Base-by-base conservation (phyloP, 2,329 filamentous ascomycete genomes). In the Penicillium sp. region DNA sequence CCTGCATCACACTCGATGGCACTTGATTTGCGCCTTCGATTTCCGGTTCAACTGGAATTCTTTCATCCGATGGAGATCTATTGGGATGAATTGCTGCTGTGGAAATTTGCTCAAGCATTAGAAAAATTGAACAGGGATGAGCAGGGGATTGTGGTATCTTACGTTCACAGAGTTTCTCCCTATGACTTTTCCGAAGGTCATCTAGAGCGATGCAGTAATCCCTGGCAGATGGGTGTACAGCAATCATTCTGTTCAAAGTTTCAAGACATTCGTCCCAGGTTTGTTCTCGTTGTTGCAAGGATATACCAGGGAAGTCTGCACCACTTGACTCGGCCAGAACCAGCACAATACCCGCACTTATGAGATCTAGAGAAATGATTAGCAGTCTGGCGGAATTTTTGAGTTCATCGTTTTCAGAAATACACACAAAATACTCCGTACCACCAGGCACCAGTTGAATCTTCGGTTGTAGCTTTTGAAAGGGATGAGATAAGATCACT, bases 401-500 rank as follows among this genome's bases (percentile, higher is more conserved):
- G n/a, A n/a, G n/a, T n/a, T n/a, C 32, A 11, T 31, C 38, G 4
- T 8, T 22, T 40, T 22, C 5, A 16, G 11, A 40, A 29, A 40
- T 29, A 45, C 49, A 8, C 22, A 45, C 49, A 47, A 22, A 50
- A 53, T 16, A 49, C 46, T 13, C 54, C 54, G 11, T 50, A 53
- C 54, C 54, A 56, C 54, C 54, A 56, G 13, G 49, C 50, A 14
- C 54, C 50, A 8, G 49, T 47, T 38, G 49, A 32, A 39, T 56
- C 49, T 22, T 53, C 39, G 4, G 16, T 29, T 32, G 54, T 53
- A 1, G 54, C 54, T 13, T 29, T 14, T 7, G 44, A 42, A 5
- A 56, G 39, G 8, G 49, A 53, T 13, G 45, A 10, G 14, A 53
- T 45, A 22, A 55, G 34, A 16, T 50, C 43, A 34, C 53, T 43